These are phyloP conservation scores for Leccinum arenicola DNA, from an alignment of 768 basidiomycete genomes.

Conservation along the genomic window DNA sequence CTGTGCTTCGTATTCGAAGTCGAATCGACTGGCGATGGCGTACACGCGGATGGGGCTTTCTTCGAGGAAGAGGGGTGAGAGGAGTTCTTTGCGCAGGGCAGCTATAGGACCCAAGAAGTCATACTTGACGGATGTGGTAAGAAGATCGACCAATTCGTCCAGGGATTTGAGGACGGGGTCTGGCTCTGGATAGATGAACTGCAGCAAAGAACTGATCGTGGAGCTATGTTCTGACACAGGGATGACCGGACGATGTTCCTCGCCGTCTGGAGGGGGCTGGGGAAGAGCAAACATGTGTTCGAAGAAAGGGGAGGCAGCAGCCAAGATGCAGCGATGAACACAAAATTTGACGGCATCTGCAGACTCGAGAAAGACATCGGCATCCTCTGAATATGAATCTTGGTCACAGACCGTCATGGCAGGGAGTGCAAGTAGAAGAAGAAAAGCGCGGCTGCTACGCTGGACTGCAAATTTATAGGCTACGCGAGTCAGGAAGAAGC, in stretches of 20 bases:
- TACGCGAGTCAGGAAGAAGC: constrained; percentile 4
- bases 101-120: constrained; percentile 49
- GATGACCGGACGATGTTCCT: constrained; percentile 41
- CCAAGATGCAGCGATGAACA: constrained; percentile 61
- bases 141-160: constrained; percentile 49
- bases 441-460: not conserved
- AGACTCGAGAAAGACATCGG: constrained; percentile 54
- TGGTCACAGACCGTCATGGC: constrained; percentile 30
- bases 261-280: constrained; percentile 37
- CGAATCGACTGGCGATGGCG: constrained; percentile 65
- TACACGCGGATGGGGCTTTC: constrained; percentile 59
- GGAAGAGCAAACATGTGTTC: constrained; percentile 65
- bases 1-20: constrained; percentile 60
- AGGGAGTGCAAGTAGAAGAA: constrained; percentile 2
- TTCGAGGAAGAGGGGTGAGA: constrained; percentile 47
- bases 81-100: constrained; percentile 49
- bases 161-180: constrained; percentile 51
- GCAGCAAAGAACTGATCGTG: constrained; percentile 49
- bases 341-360: constrained; percentile 47
- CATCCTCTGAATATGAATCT: constrained; percentile 44
- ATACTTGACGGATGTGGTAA: constrained; percentile 62
- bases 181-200: constrained; percentile 59
- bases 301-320: constrained; percentile 67
- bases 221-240: constrained; percentile 51
- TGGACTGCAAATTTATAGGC: constrained; percentile 20